Conservation (phyloP, 2,329 filamentous ascomycete species). For the Colletotrichum noveboracense region DNA sequence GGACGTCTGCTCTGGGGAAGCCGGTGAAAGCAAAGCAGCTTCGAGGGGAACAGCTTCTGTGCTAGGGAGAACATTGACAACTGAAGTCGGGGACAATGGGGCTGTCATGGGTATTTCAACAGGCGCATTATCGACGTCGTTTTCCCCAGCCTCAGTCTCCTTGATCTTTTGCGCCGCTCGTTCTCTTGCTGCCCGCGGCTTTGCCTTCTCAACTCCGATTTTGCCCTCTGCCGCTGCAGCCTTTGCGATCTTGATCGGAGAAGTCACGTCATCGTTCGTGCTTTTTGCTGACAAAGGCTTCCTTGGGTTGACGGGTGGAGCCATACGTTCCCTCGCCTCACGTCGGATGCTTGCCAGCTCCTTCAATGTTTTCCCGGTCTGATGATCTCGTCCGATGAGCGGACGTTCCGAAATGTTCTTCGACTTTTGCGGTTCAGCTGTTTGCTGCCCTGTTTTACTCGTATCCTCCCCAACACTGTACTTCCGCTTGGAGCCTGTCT, state of each 20-base stretch:
- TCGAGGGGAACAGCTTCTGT: constrained; percentile 41
- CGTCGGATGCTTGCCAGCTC: constrained; percentile 47
- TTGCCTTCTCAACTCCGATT: constrained; percentile 26
- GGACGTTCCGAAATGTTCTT: constrained; percentile 30
- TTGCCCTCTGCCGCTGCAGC: constrained; percentile 24
- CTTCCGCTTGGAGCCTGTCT: constrained; percentile 64
- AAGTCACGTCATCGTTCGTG: constrained; percentile 63
- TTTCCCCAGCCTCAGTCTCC: constrained; percentile 21
- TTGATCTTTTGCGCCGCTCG: constrained; percentile 33
- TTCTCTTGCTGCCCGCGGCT: constrained; percentile 32
- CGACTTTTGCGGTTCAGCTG: constrained; percentile 28
- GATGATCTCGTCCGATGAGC: constrained; percentile 27
- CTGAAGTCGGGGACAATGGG: constrained; percentile 1
- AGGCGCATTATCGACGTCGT: not conserved
- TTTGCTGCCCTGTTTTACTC: constrained; percentile 22
- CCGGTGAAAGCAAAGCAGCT: constrained; percentile 48
- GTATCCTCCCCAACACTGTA: constrained; percentile 60
- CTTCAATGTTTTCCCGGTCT: constrained; percentile 50
- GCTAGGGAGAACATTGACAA: constrained; percentile 17
- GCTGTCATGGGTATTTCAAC: not conserved
- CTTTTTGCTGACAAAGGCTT: constrained; percentile 62
- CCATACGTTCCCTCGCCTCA: constrained; percentile 40
- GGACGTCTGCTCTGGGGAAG: constrained; percentile 52
- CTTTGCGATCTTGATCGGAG: constrained; percentile 58
- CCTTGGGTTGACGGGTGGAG: constrained; percentile 37